Conservation (phyloP, 2,329 filamentous ascomycete species). For the Piedraia hortae region DNA sequence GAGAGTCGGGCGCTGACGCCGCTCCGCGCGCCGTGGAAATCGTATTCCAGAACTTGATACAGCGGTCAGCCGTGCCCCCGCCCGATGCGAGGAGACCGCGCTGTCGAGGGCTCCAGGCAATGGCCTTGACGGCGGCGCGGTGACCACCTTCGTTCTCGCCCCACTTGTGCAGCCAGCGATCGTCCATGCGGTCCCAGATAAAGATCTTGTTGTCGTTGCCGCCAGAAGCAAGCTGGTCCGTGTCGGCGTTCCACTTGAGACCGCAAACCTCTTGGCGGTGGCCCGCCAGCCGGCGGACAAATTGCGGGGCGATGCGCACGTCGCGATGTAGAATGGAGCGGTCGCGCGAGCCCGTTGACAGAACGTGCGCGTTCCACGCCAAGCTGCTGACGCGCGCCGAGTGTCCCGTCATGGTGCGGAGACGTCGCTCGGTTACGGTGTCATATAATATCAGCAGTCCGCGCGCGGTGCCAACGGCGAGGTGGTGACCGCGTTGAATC, state of each 20-base stretch:
- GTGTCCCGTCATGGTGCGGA: constrained; percentile 93
- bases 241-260: constrained; percentile 87
- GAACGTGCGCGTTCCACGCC: constrained; percentile 93
- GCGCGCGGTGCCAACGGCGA: constrained; percentile 84
- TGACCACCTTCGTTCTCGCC: constrained; percentile 88
- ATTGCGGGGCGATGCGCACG: constrained; percentile 77
- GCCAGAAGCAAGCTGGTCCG: constrained; percentile 78
- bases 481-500: constrained; percentile 85
- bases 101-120: constrained; percentile 93
- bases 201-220: constrained; percentile 98
- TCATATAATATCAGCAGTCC: constrained; percentile 96
- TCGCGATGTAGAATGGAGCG: constrained; percentile 86
- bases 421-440: constrained; percentile 54
- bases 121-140: constrained; percentile 86
- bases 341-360: constrained; percentile 84
- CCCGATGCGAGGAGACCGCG: constrained; percentile 82
- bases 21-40: constrained; percentile 16
- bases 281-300: constrained; percentile 59
- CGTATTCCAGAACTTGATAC: constrained; percentile 97
- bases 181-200: constrained; percentile 92
- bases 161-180: constrained; percentile 79
- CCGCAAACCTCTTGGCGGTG: constrained; percentile 98
- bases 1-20: constrained; percentile 10
- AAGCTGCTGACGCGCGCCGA: constrained; percentile 76
- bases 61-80: constrained; percentile 79